Evolutionary conservation across 805 yeast species (phyloP), one percentile per base, ranked within the genome.

Genomic region (Priceomyces carsonii): DNA sequence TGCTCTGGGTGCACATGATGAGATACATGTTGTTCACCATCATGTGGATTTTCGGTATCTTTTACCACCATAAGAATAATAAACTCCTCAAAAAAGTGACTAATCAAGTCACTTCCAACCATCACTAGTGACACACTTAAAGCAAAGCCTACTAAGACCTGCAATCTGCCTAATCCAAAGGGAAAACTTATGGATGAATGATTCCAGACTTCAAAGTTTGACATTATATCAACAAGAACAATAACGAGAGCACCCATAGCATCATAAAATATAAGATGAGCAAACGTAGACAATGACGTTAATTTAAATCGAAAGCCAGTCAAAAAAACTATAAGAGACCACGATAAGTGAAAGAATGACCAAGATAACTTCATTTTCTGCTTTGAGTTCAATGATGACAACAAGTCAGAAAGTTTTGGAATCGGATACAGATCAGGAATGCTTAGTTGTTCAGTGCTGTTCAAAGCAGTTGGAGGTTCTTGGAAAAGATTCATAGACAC

Each of bases 401-500:
- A 44, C 33, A 86, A 71, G 55, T 91, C 96, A 10, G 55, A 54
- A 10, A 74, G 50, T 16, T 77, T 82, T 1, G 96, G 96, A 6
- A 89, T 79, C 12, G 89, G 86, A 45, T 82, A 74, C 48, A 74
- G 73, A 22, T 74, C 75, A 0, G 89, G 86, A 12, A 80, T 63
- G 26, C 78, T 69, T 22, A 69, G 61, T 4, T 84, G 80, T 23
- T 81, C 70, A 26, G 71, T 77, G 13, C 43, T 12, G 15, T 38
- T 35, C 9, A 36, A 23, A 3, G 58, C 50, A 3, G 68, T 66
- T 10, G 89, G 84, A 1, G 97, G 96, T 53, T 91, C 97, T 59
- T 87, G 96, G 57, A 93, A 91, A 56, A 91, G 75, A 58, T 91
- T 90, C 93, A 91, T 85, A 4, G 96, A 88, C 5, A 91, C 96